Base-by-base conservation (phyloP, 2,329 filamentous ascomycete species). In the Trichoderma semiorbis region DNA sequence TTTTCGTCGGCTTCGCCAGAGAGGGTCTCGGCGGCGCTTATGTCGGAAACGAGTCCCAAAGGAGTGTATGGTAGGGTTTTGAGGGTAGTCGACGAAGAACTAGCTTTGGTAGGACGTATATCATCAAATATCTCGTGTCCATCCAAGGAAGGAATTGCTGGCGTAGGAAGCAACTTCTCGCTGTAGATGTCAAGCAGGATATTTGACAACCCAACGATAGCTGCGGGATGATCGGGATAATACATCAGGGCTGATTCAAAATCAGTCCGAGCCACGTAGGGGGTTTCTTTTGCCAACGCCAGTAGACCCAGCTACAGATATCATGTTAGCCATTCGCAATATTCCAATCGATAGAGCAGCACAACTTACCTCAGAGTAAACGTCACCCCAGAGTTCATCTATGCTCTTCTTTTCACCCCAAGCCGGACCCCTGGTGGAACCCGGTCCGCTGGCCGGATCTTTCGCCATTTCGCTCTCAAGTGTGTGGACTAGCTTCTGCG, bases 151-250 rank as follows among this genome's bases (percentile, higher is more conserved):
- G 87, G 85, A 5, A 89, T 83, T 74, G 89, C 81, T 67, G 88
- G 82, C 72, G 84, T 84, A 4, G 90, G 90, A 53, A 91, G 86
- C 24, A 93, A 82, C 62, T 89, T 86, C 80, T 93, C 87, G 75
- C 85, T 90, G 82, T 95, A 97, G 24, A 97, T 90, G 77, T 98
- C 94, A 63, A 98, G 87, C 7, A 99, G 86, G 47, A 98, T 91
- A 76, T 93, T 92, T 21, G 93, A 93, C 26, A 99, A 84, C 1
- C 92, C 93, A 43, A 98, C 89, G 28, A 92, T 97, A 36, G 93
- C 94, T 16, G 86, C 85, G 0, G 93, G 87, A 76, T 99, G 95
- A 78, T 98, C 90, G 1, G 92, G 90, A 74, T 89, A 92, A 78
- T 94, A 90, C 28, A 91, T 89, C 21, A 99, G 84, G 16, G 95